phyloP scores from a whole-genome alignment of 2,329 filamentous ascomycete genomes.

The Arthrobotrys iridis region DNA sequence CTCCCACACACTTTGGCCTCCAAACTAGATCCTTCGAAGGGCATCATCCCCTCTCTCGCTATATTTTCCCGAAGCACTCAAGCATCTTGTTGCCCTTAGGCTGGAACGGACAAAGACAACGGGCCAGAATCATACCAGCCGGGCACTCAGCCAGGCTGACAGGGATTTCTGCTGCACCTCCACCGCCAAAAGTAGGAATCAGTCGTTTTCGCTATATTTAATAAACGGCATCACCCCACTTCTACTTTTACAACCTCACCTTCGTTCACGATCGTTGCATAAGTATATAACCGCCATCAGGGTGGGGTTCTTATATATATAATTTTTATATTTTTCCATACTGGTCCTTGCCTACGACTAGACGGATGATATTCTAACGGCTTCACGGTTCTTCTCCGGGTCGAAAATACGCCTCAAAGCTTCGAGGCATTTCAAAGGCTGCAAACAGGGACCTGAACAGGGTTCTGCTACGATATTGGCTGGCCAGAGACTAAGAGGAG shows the following conservation, averaged over 20 bases:
- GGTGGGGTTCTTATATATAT: neutral
- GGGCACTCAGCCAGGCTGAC: constrained; percentile 54
- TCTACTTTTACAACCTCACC: neutral
- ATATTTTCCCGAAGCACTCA: constrained; percentile 8
- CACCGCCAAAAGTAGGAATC: constrained; percentile 35
- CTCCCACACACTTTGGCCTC: too few species aligned
- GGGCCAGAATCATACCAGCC: constrained; percentile 33
- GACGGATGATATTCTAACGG: constrained; percentile 5
- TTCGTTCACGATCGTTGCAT: neutral
- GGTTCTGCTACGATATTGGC: neutral
- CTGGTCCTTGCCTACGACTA: neutral
- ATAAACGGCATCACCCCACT: constrained; percentile 28
- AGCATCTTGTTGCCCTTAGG: constrained; percentile 16
- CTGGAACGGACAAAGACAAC: constrained; percentile 19
- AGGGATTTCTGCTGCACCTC: constrained; percentile 30
- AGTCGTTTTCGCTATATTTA: constrained; percentile 36
- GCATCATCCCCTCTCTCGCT: constrained; percentile 5
- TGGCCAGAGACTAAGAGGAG: constrained; percentile 9
- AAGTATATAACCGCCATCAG: constrained; percentile 20
- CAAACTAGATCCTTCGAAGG: neutral
- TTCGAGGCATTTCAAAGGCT: constrained; percentile 15
- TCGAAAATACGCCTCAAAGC: constrained; percentile 11
- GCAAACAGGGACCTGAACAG: neutral
- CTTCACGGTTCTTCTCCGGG: neutral
- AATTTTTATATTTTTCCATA: neutral